Evolutionary conservation across 2,329 filamentous ascomycete genomes (phyloP).

Genomic region (Fusarium veterinarium): DNA sequence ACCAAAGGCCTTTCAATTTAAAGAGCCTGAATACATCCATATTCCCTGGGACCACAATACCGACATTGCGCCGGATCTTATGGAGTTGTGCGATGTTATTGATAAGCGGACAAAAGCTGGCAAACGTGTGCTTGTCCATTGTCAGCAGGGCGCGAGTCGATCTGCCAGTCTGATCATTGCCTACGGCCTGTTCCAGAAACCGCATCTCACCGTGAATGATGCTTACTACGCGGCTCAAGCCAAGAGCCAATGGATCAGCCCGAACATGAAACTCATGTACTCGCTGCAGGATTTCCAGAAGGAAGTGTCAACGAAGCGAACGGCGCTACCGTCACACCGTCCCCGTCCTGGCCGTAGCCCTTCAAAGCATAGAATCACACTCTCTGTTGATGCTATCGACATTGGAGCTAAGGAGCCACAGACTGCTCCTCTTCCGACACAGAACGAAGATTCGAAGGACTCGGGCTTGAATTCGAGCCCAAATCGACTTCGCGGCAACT

Average conservation of each 20-base stretch:
- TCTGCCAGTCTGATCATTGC: slow-evolving; percentile 89
- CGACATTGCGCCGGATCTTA: slow-evolving; percentile 81
- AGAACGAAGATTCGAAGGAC: slow-evolving; percentile 59
- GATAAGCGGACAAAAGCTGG: slow-evolving; percentile 77
- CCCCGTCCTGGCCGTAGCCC: slow-evolving; percentile 65
- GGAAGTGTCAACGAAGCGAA: slow-evolving; percentile 65
- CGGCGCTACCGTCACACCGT: slow-evolving; percentile 60
- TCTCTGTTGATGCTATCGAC: slow-evolving; percentile 70
- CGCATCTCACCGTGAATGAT: slow-evolving; percentile 81
- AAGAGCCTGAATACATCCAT: slow-evolving; percentile 83
- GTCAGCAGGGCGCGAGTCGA: slow-evolving; percentile 86
- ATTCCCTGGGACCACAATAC: slow-evolving; percentile 92
- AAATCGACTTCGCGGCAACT: slow-evolving; percentile 63
- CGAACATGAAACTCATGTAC: slow-evolving; percentile 93
- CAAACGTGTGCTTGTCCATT: slow-evolving; percentile 85
- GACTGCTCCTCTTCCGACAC: slow-evolving; percentile 69
- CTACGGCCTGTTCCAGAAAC: slow-evolving; percentile 84
- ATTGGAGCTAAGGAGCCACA: slow-evolving; percentile 65
- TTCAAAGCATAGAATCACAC: slow-evolving; percentile 69
- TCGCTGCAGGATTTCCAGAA: slow-evolving; percentile 86
- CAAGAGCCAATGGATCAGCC: slow-evolving; percentile 88
- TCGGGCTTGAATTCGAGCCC: slow-evolving; percentile 54
- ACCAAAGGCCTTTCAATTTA: slow-evolving; percentile 63
- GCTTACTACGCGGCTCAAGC: slow-evolving; percentile 84
- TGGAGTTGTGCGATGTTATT: slow-evolving; percentile 80